Evolutionary conservation across 352 stramenopile species (phyloP), one percentile per base, ranked within the genome.

Genomic region (Globisporangium uncinulatum): DNA sequence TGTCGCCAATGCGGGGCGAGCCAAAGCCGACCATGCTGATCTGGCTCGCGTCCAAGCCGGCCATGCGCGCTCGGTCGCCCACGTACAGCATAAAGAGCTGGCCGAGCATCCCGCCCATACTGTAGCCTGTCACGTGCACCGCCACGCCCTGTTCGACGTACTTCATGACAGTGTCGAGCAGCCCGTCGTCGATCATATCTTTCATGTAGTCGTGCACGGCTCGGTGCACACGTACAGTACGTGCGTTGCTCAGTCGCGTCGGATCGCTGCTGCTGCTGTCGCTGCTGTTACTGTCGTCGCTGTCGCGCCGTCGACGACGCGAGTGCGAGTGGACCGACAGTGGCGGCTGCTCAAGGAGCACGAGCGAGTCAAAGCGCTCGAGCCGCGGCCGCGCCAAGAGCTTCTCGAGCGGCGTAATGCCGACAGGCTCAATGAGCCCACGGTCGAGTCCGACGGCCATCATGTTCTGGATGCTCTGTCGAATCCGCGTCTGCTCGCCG

Each of bases 381-480:
- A 87, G 70, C 1, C 75, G 74, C 20, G 73, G 71, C 11, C 68
- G 76, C 5, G 71, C 63, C 70, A 88, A 88, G 17, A 94, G 59
- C 50, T 84, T 87, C 49, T 94, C 84, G n/a, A 94, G 65, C 5
- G 85, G 73, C 42, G 80, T 81, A 37, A 92, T 77, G 3, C 66
- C 76, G 32, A 59, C 54, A n/a, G 74, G 69, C 46, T 92, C 84
- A 2, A 71, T 85, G 9, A 94, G 68, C 29, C 80, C 75, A 44
- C 84, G 82, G 71, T 92, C 82, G n/a, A 92, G 61, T 13, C 72
- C 79, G 42, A 90, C 71, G 4, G 82, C 74, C 46, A 92, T 86
- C 80, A 94, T 94, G 60, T 94, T 94, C 66, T 92, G 79, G 17
- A 94, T 81, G 57, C 80, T 89, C 57, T 94, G 84, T 13, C 84